Evolutionary conservation across 2,329 filamentous ascomycete genomes (phyloP), one percentile per base, ranked within the genome.

Genomic region (Monosporascus cannonballus): DNA sequence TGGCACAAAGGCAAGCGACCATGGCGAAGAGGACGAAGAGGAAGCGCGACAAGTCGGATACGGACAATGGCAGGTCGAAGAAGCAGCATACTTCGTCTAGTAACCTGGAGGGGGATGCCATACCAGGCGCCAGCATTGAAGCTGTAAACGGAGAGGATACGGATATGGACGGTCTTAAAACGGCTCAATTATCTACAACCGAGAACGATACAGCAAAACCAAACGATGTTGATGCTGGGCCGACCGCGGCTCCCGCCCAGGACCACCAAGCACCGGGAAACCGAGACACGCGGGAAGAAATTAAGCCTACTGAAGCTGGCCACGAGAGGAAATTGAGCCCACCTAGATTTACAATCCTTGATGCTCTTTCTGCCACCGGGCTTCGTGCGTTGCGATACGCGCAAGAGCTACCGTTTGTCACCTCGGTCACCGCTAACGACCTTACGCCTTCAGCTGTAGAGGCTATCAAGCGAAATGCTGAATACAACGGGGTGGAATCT

Each of bases 301-400:
- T 34, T 6, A 58, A 59, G n/a, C 6, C 47, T 41, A 34, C 34
- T 17, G 58, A 59, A 18, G 38, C 42, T n/a, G 51, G 48, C 36
- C 55, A 50, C 37, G 58, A 61, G 50, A 55, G 57, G 8, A 49
- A 60, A 51, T 52, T 64, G 36, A 69, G 72, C 27, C 61, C 61
- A 18, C 71, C 75, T 11, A 68, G 73, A 9, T 93, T 96, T 64
- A 86, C 84, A n/a, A 93, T 99, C 39, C 82, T 99, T 8, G 94
- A 99, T 70, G 94, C 94, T 0, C 79, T 99, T 5, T 99, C 94
- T 9, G 94, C 94, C 1, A 96, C 92, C 3, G 94, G 94, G 24
- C 80, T 99, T 6, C 86, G 94, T 56, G 94, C 94, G 6, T 72
- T 99, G 42, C 87, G 94, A 55, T 99, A 97, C 69, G 89, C 90